Percentiles rank a stretch among this genome's conserved stretches.
phyloP scores from a whole-genome alignment of 495 filamentous ascomycete genomes.

The Oleoguttula mirabilis region DNA sequence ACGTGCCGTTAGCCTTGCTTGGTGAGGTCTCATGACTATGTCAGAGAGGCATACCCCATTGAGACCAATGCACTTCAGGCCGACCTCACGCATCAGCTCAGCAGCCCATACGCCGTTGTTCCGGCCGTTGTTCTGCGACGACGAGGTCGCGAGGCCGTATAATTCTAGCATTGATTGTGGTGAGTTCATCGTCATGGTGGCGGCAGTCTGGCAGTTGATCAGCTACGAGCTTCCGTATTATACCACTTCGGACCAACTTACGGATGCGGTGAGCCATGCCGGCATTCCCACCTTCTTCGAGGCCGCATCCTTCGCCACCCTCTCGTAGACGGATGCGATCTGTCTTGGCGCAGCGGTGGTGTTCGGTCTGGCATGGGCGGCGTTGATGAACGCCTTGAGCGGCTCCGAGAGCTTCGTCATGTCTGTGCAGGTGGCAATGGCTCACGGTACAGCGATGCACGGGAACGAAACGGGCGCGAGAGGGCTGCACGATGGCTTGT shows the following conservation, averaged over 20 bases:
- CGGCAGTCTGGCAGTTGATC: slow-evolving; percentile 42
- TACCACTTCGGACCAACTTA: slow-evolving; percentile 20
- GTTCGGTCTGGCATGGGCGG: slow-evolving; percentile 51
- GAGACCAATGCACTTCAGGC: slow-evolving; percentile 72
- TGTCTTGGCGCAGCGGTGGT: slow-evolving; percentile 49
- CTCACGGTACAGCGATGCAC: too few species aligned
- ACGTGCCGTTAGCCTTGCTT: not conserved
- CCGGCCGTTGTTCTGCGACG: slow-evolving; percentile 12
- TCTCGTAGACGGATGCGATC: slow-evolving; percentile 47
- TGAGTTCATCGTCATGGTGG: slow-evolving; percentile 66
- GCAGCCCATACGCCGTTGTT: slow-evolving; percentile 43
- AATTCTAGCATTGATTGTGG: slow-evolving; percentile 49
- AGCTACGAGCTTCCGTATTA: too few species aligned
- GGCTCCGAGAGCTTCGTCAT: slow-evolving; percentile 59
- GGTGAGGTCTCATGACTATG: not conserved
- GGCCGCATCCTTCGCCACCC: slow-evolving; percentile 43
- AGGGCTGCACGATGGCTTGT: too few species aligned
- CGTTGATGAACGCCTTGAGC: slow-evolving; percentile 62
- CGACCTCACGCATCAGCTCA: slow-evolving; percentile 67
- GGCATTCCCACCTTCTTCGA: slow-evolving; percentile 43
- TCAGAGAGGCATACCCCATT: slow-evolving; percentile 40
- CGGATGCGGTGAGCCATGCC: slow-evolving; percentile 56
- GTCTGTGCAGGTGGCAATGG: too few species aligned
- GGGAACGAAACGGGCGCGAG: too few species aligned
- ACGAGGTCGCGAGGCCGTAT: slow-evolving; percentile 39